Percentiles rank a stretch among this genome's conserved stretches.
Evolutionary conservation across 1,284 basidiomycete genomes (phyloP).

Genomic region (Entoloma clypeatum): DNA sequence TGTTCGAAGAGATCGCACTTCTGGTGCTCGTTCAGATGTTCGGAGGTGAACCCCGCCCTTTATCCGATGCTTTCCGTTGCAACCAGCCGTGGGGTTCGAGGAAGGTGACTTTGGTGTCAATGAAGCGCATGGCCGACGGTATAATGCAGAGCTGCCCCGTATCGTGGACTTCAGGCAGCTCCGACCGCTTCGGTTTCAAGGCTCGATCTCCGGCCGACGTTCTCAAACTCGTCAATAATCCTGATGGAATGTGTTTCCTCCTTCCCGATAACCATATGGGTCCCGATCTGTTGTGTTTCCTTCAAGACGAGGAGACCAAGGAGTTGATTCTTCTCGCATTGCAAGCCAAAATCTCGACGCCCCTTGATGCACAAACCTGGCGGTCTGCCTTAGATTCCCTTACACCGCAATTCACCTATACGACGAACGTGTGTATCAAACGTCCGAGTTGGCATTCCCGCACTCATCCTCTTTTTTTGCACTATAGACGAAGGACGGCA

Average conservation of each 20-base stretch:
- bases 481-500: constrained; percentile 6
- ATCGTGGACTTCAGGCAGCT: constrained; percentile 9
- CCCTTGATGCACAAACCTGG: constrained; percentile 2
- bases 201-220: constrained; percentile 1
- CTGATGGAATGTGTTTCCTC: constrained; percentile 10
- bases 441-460: constrained; percentile 2
- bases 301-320: constrained; percentile 7
- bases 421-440: constrained; percentile 7
- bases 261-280: constrained; percentile 10
- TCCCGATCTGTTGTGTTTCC: constrained; percentile 10
- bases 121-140: constrained; percentile 4
- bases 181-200: constrained; percentile 6
- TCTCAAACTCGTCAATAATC: constrained; percentile 8
- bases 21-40: constrained; percentile 16
- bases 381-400: constrained; percentile 5
- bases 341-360: constrained; percentile 6
- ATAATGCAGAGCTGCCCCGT: constrained; percentile 6
- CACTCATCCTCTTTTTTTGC: constrained; percentile 5
- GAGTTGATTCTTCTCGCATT: constrained; percentile 10
- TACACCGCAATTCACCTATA: constrained; percentile 10
- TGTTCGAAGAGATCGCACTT: constrained; percentile 11
- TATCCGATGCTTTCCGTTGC: constrained; percentile 8
- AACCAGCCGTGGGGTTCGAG: constrained; percentile 4
- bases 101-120: constrained; percentile 10
- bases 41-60: constrained; percentile 11